A percentile compares a stretch with the other conserved stretches of the same genome.
Evolutionary conservation across 257 asterid species (phyloP).

Genomic region (Jasminum sambac): DNA sequence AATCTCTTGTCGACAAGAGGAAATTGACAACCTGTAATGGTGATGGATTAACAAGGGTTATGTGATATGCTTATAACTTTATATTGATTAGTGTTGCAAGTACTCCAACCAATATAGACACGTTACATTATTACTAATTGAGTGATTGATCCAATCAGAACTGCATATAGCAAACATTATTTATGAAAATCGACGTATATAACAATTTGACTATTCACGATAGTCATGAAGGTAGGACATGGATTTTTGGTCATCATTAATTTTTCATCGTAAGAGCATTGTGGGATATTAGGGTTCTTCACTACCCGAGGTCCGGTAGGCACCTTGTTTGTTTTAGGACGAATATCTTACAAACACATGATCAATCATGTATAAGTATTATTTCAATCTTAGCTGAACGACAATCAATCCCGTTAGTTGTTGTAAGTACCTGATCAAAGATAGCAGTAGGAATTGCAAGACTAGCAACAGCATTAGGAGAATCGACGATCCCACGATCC

Average conservation of each 20-base stretch:
- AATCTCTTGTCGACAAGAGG: too few relatives aligned
- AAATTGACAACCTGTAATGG: too few relatives aligned
- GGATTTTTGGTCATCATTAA: slow-evolving; percentile 78
- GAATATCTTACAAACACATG: slow-evolving; percentile 65
- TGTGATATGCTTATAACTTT: too few relatives aligned
- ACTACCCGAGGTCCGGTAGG: slow-evolving; percentile 62
- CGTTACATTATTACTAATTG: too few relatives aligned
- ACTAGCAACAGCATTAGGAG: slow-evolving; percentile 91
- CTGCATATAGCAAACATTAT: too few relatives aligned
- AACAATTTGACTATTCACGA: not conserved
- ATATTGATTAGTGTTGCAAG: too few relatives aligned
- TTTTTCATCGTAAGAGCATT: slow-evolving; percentile 81
- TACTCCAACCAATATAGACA: too few relatives aligned
- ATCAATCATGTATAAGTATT: not conserved
- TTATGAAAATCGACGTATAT: too few relatives aligned
- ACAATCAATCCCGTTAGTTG: not conserved
- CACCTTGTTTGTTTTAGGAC: slow-evolving; percentile 51
- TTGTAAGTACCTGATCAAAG: slow-evolving; percentile 74
- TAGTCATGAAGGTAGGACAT: slow-evolving; percentile 27
- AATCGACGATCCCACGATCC: slow-evolving; percentile 94
- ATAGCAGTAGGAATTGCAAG: slow-evolving; percentile 88
- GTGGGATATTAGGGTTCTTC: slow-evolving; percentile 64
- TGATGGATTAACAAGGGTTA: too few relatives aligned
- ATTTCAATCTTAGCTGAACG: not conserved
- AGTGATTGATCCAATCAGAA: too few relatives aligned